Base-by-base conservation (phyloP, 179 eudicot species). In the Drosera spatulata region DNA sequence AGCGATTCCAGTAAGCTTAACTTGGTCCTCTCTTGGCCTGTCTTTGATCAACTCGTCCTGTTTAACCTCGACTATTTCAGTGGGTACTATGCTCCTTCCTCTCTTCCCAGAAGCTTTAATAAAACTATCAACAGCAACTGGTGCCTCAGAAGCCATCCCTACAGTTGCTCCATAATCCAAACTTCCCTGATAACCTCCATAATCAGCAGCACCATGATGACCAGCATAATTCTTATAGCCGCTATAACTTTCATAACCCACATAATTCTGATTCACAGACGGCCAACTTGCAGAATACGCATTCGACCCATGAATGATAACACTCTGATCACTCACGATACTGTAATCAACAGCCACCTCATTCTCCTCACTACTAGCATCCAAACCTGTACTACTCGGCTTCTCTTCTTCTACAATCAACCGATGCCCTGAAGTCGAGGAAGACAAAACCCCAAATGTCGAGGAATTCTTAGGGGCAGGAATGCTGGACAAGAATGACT, bases 31-130 rank as follows among this genome's bases (percentile, higher is more conserved):
- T 44, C 82, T 76, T 0, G 95, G 98, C 46, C 96, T 76, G 61
- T 91, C 82, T 72, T 88, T 91, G 73, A 86, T 84, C 81, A 91
- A 65, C 56, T 91, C 98, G 70, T 91, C 98, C 66, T 91, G 96
- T 67, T 79, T 88, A 60, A 91, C 98, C 86, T 91, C 98, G 49
- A 91, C 53, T 33, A 91, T 78, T 39, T 86, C 82, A 22, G 67
- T 41, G 10, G 93, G 90, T 12, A 61, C 45, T 61, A 79, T 82
- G 53, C 73, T 79, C 77, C 82, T 85, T 7, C 95, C 82, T 70
- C 91, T 88, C 82, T 77, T 88, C 56, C 88, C 85, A 50, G 78
- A 74, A 54, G 73, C 54, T 67, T 63, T 77, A 38, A 69, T 55
- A 60, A 74, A 66, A 69, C 66, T 70, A 42, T 71, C 93, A 45